These are phyloP conservation scores for Cardamine resedifolia DNA, from an alignment of 345 rosid genomes.

Conservation along the genomic window DNA sequence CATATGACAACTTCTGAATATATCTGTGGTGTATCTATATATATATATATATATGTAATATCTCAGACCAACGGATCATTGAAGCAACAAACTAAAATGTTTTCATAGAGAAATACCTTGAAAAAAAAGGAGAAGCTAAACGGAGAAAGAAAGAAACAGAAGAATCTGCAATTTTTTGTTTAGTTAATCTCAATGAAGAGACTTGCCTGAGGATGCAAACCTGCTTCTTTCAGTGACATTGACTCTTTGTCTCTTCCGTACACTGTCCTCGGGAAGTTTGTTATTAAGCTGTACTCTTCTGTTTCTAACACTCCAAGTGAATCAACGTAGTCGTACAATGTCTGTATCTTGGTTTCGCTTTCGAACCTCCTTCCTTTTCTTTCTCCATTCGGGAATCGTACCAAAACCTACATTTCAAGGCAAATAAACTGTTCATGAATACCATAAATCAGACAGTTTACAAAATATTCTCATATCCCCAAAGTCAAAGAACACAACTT, in stretches of 20 bases:
- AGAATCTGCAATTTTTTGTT: not conserved
- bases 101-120: not conserved
- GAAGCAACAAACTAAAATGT: constrained; percentile 31
- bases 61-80: constrained; percentile 8
- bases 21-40: not conserved
- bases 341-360: constrained; percentile 54
- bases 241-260: constrained; percentile 69
- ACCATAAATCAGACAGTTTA: not conserved
- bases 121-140: not conserved
- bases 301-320: constrained; percentile 79
- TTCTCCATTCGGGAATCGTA: constrained; percentile 88
- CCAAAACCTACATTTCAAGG: constrained; percentile 59
- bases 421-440: not conserved
- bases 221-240: constrained; percentile 72
- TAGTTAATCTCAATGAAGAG: constrained; percentile 92
- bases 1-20: constrained; percentile 13
- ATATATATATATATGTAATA: constrained; percentile 8
- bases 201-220: constrained; percentile 98
- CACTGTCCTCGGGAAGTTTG: constrained; percentile 81
- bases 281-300: constrained; percentile 75
- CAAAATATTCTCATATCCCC: not conserved
- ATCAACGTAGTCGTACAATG: constrained; percentile 83
- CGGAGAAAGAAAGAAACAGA: not conserved
- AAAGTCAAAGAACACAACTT: not conserved
- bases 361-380: constrained; percentile 93